Base-by-base conservation (phyloP, 192 early-diverging fungal genomes). In the Coemansia reversa region DNA sequence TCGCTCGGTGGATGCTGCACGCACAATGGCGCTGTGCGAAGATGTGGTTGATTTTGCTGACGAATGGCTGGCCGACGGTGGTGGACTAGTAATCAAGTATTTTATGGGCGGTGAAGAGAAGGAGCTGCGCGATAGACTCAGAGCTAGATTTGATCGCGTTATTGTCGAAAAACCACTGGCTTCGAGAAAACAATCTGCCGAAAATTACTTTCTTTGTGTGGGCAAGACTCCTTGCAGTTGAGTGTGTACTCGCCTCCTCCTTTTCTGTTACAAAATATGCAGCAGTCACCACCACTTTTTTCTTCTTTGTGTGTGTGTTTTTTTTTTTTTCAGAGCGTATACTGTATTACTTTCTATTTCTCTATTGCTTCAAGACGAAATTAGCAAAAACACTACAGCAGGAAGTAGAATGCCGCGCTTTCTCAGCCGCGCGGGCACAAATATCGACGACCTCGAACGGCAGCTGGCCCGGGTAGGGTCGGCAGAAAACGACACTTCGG, bases 151-250 rank as follows among this genome's bases (percentile, higher is more conserved):
- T 67, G 60, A 62, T n/a, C 77, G 60, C 14, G 86, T 92, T 7
- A 54, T 58, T 3, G 67, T 87, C n/a, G 88, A 87, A 47, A 93
- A 92, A 62, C 92, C 92, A 1, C 60, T 76, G 9, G 87, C 90
- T 1, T 88, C 86, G 25, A 67, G 89, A 4, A 84, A 79, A 62
- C 82, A 87, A 60, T 90, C 89, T 20, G 79, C 89, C 0, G 92
- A 93, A 63, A 81, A 81, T 39, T 93, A 87, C 53, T 82, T 88
- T 57, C 84, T 93, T 48, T 89, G 88, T 45, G 51, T 89, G 3
- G 74, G 76, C 55, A 82, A 74, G 60, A 14, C 19, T 42, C 49
- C 25, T 16, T 0, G 22, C 52, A 16, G 32, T 30, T 39, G 28
- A 11, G n/a, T n/a, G n/a, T n/a, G 24, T 23, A 20, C 20, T 48